Conservation (phyloP, 2,329 filamentous ascomycete genomes). For the Verticillium zaregamsianum region DNA sequence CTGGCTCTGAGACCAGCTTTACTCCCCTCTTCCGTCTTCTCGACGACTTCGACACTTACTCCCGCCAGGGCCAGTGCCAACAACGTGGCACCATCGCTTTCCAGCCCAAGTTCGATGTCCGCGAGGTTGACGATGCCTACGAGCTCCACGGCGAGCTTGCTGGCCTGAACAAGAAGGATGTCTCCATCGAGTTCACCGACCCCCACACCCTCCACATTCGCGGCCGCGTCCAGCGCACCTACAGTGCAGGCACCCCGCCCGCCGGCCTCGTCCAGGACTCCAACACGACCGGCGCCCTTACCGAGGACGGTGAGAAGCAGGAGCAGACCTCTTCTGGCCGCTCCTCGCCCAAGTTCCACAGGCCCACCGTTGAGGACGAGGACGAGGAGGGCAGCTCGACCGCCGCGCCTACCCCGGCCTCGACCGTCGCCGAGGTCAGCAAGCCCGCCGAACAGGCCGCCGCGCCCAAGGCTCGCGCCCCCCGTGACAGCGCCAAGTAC, state of each 20-base stretch:
- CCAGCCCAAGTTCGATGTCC: constrained; percentile 74
- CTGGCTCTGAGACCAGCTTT: constrained; percentile 43
- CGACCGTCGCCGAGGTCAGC: constrained; percentile 26
- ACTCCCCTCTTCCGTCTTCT: constrained; percentile 60
- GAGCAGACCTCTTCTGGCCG: neutral
- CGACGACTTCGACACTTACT: constrained; percentile 59
- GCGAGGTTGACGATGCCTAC: constrained; percentile 63
- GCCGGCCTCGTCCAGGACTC: constrained; percentile 43
- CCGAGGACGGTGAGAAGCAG: constrained; percentile 28
- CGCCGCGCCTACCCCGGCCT: constrained; percentile 4
- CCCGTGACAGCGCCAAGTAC: constrained; percentile 51
- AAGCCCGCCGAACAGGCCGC: constrained; percentile 20
- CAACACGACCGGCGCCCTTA: constrained; percentile 31
- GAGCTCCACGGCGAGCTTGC: constrained; percentile 79
- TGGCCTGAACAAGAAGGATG: constrained; percentile 68
- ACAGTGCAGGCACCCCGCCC: constrained; percentile 50
- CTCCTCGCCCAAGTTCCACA: constrained; percentile 35
- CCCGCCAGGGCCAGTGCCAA: constrained; percentile 20
- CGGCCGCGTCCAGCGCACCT: constrained; percentile 63
- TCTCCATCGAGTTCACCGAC: constrained; percentile 77
- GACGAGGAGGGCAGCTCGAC: constrained; percentile 19
- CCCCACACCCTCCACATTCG: constrained; percentile 67
- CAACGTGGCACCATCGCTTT: constrained; percentile 42
- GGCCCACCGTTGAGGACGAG: constrained; percentile 65
- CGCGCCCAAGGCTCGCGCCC: constrained; percentile 15